Base-by-base conservation (phyloP, 2,329 filamentous ascomycete species). In the Alternaria sp. region DNA sequence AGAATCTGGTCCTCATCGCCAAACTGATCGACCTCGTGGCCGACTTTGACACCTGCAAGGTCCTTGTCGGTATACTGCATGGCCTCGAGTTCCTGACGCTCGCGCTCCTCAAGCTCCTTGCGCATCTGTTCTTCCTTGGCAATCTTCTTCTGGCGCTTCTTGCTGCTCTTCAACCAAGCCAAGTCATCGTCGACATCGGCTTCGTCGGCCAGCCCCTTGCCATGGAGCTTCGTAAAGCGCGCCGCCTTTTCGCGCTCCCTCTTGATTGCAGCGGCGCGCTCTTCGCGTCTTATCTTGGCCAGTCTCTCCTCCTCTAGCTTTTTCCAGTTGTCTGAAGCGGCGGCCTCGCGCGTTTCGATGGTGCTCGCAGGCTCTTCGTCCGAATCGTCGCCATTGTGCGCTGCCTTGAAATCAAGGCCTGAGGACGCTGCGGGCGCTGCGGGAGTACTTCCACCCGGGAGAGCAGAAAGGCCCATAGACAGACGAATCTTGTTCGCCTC, bases 71-170 rank as follows among this genome's bases (percentile, higher is more conserved):
- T 93, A 76, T 97, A 96, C 70, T 94, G 88, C 59, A 71, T 61
- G 8, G 75, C 73, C 2, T 88, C 88, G 4, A 85, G 86, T 9
- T 85, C 85, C 74, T 93, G 90, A 4, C 74, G 73, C 67, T 84
- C 81, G 5, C 90, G 88, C 60, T 92, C 91, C 9, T 88, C 91
- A 44, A 92, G 80, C 75, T 97, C 92, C 71, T 91, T 87, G 60
- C 92, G 91, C 52, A 86, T 77, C 73, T 84, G 84, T 66, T 90
- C 86, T 29, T 89, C 88, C 74, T 86, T 85, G 66, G 88, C 90
- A 37, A 98, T 93, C 79, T 93, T 91, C 84, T 93, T 96, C 77
- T 96, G 92, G 51, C 93, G 85, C 82, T 96, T 98, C 84, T 96
- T 98, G 77, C 94, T 90, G 59, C 89, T 89, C 68, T 90, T 86